These are phyloP conservation scores for Globisporangium yorkense DNA, from an alignment of 352 stramenopile genomes.

Conservation along the genomic window DNA sequence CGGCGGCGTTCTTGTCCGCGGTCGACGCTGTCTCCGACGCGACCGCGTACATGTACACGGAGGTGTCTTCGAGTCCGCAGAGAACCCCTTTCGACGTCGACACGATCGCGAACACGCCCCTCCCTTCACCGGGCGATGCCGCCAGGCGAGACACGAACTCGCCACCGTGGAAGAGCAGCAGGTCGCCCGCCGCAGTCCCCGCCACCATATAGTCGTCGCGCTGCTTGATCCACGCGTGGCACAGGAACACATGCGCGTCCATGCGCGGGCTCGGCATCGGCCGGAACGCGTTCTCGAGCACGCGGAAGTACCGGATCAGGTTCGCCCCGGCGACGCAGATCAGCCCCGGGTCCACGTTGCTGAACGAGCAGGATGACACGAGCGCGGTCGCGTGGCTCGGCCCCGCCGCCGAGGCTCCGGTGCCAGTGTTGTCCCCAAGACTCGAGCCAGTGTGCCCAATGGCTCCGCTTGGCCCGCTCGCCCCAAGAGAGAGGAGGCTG, in stretches of 20 bases:
- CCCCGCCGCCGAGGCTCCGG: neutral
- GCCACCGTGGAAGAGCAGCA: constrained; percentile 85
- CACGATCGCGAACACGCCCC: constrained; percentile 48
- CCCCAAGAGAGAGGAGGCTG: constrained; percentile 17
- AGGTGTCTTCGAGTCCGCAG: constrained; percentile 65
- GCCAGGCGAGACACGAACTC: constrained; percentile 57
- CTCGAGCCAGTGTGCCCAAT: neutral
- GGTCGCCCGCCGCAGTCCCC: constrained; percentile 71
- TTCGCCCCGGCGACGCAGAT: constrained; percentile 79
- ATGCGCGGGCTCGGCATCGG: constrained; percentile 79
- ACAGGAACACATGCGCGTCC: constrained; percentile 66
- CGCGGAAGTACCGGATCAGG: constrained; percentile 87
- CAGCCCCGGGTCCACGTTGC: constrained; percentile 83
- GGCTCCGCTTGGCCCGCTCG: neutral
- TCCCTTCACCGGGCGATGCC: constrained; percentile 44
- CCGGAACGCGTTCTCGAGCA: constrained; percentile 84
- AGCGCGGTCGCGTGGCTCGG: constrained; percentile 11
- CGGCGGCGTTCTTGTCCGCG: constrained; percentile 21
- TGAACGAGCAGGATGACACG: constrained; percentile 84
- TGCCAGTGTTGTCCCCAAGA: neutral
- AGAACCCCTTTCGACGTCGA: constrained; percentile 75
- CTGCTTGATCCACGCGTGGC: constrained; percentile 88
- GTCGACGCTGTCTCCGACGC: constrained; percentile 24
- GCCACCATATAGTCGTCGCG: constrained; percentile 86
- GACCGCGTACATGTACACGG: constrained; percentile 63